phyloP scores from a whole-genome alignment of 2,329 filamentous ascomycete genomes.

The Alternaria gansuensis region DNA sequence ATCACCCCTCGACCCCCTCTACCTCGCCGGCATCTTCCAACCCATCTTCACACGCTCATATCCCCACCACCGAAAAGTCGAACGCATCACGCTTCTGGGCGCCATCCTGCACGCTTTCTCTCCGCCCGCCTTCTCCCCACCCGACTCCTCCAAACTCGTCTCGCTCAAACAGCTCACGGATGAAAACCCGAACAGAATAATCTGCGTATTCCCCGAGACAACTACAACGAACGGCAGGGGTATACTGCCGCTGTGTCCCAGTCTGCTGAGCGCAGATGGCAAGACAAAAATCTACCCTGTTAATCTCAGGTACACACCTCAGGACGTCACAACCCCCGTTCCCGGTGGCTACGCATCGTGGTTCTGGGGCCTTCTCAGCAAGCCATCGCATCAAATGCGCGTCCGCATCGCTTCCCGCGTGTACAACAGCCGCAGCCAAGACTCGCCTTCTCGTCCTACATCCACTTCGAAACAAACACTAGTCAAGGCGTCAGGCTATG shows the following conservation, averaged over 20 bases:
- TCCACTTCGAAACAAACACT: conserved; percentile 17
- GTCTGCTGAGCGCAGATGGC: conserved; percentile 72
- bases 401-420: conserved; percentile 87
- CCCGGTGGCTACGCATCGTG: conserved; percentile 77
- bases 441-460: conserved; percentile 24
- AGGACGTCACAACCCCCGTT: conserved; percentile 89
- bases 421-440: conserved; percentile 47
- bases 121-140: conserved; percentile 57
- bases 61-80: conserved; percentile 75
- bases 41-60: conserved; percentile 91
- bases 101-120: conserved; percentile 79
- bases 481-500: conserved; percentile 36
- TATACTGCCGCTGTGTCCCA: conserved; percentile 83
- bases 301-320: conserved; percentile 85
- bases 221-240: conserved; percentile 93
- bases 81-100: conserved; percentile 76
- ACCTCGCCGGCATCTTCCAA: conserved; percentile 94
- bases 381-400: conserved; percentile 86
- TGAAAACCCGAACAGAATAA: conserved; percentile 75
- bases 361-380: conserved; percentile 84
- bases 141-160: conserved; percentile 46
- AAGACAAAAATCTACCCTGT: conserved; percentile 86
- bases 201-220: conserved; percentile 92
- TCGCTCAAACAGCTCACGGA: conserved; percentile 63
- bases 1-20: conserved; percentile 90